Evolutionary conservation across 805 yeast genomes (phyloP).

Genomic region (Ogataea polymorpha): DNA sequence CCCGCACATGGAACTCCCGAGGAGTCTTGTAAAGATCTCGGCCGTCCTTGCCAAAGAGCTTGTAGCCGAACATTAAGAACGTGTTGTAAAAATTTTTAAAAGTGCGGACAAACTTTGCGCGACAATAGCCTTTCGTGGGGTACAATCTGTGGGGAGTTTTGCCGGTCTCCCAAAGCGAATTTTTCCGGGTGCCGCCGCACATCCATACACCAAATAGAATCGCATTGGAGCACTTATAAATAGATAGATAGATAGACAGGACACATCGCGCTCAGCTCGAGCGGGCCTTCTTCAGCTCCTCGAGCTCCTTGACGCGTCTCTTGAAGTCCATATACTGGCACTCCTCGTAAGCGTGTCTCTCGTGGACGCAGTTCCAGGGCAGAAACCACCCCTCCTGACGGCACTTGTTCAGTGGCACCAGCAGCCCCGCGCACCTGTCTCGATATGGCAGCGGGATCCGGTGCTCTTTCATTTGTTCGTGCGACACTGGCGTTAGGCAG

Average conservation of each 20-base stretch:
- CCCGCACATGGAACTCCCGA: slow-evolving; percentile 30
- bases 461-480: slow-evolving; percentile 78
- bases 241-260: neutral
- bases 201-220: neutral
- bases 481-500: slow-evolving; percentile 50
- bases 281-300: slow-evolving; percentile 44
- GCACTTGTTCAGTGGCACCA: slow-evolving; percentile 61
- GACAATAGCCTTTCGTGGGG: slow-evolving; percentile 6
- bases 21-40: slow-evolving; percentile 30
- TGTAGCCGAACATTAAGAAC: slow-evolving; percentile 32
- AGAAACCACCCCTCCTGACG: slow-evolving; percentile 52
- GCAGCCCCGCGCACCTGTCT: slow-evolving; percentile 73
- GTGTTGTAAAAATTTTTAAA: slow-evolving; percentile 1
- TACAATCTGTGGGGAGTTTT: neutral
- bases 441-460: slow-evolving; percentile 77
- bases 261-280: slow-evolving; percentile 16
- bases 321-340: slow-evolving; percentile 80
- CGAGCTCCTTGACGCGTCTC: slow-evolving; percentile 73
- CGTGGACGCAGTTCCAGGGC: slow-evolving; percentile 75
- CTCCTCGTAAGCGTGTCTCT: slow-evolving; percentile 79
- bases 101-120: slow-evolving; percentile 8
- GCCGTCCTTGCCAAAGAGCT: slow-evolving; percentile 26
- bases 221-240: neutral
- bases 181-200: slow-evolving; percentile 1
- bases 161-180: neutral